Conservation (phyloP, 1,284 basidiomycete genomes). For the Ustilago hordei region DNA sequence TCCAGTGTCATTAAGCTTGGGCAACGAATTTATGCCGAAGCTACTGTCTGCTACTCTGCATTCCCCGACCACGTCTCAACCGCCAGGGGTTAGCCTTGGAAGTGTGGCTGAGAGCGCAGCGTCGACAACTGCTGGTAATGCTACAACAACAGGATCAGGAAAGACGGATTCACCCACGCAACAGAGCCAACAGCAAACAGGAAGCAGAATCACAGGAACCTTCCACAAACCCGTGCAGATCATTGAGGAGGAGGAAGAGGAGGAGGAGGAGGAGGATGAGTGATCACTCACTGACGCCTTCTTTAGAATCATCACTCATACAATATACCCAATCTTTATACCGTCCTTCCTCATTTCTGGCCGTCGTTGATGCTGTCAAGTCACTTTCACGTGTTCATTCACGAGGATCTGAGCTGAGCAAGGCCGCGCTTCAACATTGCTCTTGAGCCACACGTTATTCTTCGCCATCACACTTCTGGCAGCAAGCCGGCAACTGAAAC, state of each 20-base stretch:
- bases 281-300: background rate
- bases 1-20: slow-evolving; percentile 40
- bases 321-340: slow-evolving; percentile 15
- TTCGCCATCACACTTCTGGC: too few species aligned
- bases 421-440: background rate
- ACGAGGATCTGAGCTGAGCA: background rate
- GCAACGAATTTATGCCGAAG: slow-evolving; percentile 55
- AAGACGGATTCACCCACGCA: slow-evolving; percentile 1
- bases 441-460: too few species aligned
- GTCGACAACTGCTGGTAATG: background rate
- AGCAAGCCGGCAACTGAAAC: background rate
- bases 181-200: slow-evolving; percentile 10
- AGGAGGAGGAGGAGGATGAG: slow-evolving; percentile 57
- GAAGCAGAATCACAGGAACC: slow-evolving; percentile 27
- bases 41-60: slow-evolving; percentile 39
- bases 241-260: slow-evolving; percentile 57
- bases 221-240: slow-evolving; percentile 48
- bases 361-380: background rate
- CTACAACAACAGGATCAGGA: background rate
- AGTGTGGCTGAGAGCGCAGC: slow-evolving; percentile 1
- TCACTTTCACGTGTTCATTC: background rate
- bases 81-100: background rate
- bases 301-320: background rate
- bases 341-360: background rate
- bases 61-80: slow-evolving; percentile 14